Evolutionary conservation across 192 early-diverging fungal species (phyloP), one percentile per base, ranked within the genome.

Genomic region (Phlyctochytrium bullatum): DNA sequence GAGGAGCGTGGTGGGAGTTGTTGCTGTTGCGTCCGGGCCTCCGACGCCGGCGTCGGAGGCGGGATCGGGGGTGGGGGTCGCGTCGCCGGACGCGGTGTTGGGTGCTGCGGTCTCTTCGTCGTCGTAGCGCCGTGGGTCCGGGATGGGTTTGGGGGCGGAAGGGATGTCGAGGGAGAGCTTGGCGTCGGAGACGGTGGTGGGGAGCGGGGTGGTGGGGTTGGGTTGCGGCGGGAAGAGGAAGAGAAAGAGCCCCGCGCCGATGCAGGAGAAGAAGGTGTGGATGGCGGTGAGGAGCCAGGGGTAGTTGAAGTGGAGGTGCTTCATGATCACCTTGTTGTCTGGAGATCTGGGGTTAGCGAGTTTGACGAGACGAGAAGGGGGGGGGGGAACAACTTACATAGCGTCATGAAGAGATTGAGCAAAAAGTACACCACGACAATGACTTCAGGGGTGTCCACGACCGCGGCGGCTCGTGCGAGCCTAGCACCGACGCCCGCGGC

Each of bases 211-310:
- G 12, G n/a, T 25, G 24, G 58, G 24, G 14, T 52, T 65, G 3
- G 30, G 25, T 6, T 20, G 10, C 20, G 10, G 10, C 6, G 6
- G 6, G 20, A 71, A 6, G 1, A 71, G 32, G 10, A 50, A 59
- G 52, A 74, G 34, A 33, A 35, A 25, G 29, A 76, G 24, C 31
- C 79, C 76, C 29, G 84, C 88, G 0, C 93, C 93, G 27, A 91
- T 64, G 0, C 87, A 82, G 40, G 89, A 84, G 54, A 86, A 83
- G 1, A 92, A 64, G 6, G 88, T 89, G 71, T 96, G 93, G 59
- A 92, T 84, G 1, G 90, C 90, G 0, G 93, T 96, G 0, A 96
- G 78, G 3, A 89, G 86, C 93, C 93, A 93, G 3, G 93, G 93
- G 67, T 86, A 93, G 2, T 77, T 80, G 70, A 92, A 96, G 32